A percentile compares a stretch with the other conserved stretches of the same genome.
Evolutionary conservation across 805 yeast species (phyloP).

Genomic region (Kuraishia hungarica): DNA sequence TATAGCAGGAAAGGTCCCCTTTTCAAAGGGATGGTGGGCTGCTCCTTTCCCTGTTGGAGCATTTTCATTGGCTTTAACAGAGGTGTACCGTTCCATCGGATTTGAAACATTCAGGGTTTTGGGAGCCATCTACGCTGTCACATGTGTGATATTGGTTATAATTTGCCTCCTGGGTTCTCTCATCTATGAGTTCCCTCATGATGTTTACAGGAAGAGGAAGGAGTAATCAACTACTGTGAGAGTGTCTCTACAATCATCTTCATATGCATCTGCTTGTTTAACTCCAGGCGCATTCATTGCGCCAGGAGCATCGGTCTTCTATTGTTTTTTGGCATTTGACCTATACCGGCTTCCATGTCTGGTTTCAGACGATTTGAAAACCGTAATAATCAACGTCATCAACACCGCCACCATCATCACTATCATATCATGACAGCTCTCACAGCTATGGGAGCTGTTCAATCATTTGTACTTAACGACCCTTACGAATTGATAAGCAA

Average conservation of each 20-base stretch:
- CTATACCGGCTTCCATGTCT: background rate
- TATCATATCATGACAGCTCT: background rate
- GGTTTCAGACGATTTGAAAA: no score
- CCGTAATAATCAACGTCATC: background rate
- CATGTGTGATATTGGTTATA: conserved; percentile 37
- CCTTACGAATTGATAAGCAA: background rate
- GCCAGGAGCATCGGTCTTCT: background rate
- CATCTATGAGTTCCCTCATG: conserved; percentile 20
- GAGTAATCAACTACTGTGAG: background rate
- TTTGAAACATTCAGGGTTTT: conserved; percentile 53
- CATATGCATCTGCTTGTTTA: no score
- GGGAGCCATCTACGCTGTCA: conserved; percentile 50
- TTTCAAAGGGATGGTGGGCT: conserved; percentile 65
- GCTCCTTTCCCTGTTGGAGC: conserved; percentile 90
- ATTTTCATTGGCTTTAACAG: conserved; percentile 51
- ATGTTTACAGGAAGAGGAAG: background rate
- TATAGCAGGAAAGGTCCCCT: conserved; percentile 18
- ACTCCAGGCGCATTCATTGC: no score
- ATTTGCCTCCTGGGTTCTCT: conserved; percentile 30
- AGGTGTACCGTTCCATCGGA: conserved; percentile 39
- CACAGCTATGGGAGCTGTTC: background rate
- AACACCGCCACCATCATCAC: background rate
- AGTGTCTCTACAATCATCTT: no score
- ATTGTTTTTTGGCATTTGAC: background rate
- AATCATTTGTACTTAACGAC: background rate